Evolutionary conservation across 75 land plant species (phyloP).

Genomic region (Larix kaempferi): DNA sequence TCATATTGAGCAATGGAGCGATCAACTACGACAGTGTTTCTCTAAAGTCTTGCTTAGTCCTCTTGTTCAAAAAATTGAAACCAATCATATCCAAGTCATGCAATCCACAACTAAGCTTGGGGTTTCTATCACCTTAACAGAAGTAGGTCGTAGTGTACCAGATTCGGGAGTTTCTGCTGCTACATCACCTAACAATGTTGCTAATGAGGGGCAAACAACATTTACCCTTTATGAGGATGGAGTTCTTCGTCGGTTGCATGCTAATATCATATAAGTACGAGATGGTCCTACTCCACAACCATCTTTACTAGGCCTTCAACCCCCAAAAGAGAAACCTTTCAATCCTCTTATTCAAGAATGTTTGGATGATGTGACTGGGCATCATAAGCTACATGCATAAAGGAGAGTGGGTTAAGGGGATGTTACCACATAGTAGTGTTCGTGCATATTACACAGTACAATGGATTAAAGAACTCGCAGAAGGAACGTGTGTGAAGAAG

Average conservation of each 20-base stretch:
- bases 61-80: slow-evolving; percentile 74
- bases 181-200: slow-evolving; percentile 35
- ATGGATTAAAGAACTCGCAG: slow-evolving; percentile 88
- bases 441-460: slow-evolving; percentile 82
- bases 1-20: slow-evolving; percentile 96
- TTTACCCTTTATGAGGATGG: slow-evolving; percentile 84
- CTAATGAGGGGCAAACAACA: slow-evolving; percentile 80
- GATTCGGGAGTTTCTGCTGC: slow-evolving; percentile 19
- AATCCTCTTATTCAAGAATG: slow-evolving; percentile 82
- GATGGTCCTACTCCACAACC: slow-evolving; percentile 64
- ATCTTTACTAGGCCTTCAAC: slow-evolving; percentile 41
- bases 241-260: slow-evolving; percentile 81
- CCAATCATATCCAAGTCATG: slow-evolving; percentile 93
- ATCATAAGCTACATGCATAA: slow-evolving; percentile 89
- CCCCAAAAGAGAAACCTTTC: slow-evolving; percentile 44
- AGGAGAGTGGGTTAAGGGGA: slow-evolving; percentile 92
- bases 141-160: slow-evolving; percentile 57
- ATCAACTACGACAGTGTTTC: slow-evolving; percentile 95
- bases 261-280: slow-evolving; percentile 69
- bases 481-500: slow-evolving; percentile 95
- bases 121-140: slow-evolving; percentile 55
- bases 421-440: slow-evolving; percentile 88
- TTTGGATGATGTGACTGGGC: slow-evolving; percentile 91
- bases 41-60: slow-evolving; percentile 79
- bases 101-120: slow-evolving; percentile 82